Conservation (phyloP, 306 rosid species). For the Quercus wislizeni region DNA sequence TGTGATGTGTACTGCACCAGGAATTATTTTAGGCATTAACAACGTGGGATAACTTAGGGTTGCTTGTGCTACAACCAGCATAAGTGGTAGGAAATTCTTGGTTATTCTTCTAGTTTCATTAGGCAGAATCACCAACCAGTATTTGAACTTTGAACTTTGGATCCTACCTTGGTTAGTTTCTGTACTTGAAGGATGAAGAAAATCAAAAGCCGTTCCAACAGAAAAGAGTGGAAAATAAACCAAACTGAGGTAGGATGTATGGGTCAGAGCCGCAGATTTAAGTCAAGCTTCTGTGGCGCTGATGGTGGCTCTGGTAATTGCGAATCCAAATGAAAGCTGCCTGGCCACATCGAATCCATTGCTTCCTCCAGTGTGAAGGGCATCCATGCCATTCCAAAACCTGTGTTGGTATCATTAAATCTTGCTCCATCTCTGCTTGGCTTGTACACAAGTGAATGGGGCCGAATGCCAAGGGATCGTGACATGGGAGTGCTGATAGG, state of each 20-base stretch:
- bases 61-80: slow-evolving; percentile 12
- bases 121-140: slow-evolving; percentile 29
- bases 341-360: slow-evolving; percentile 73
- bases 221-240: slow-evolving; percentile 10
- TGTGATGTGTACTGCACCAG: slow-evolving; percentile 22
- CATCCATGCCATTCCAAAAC: slow-evolving; percentile 41
- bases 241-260: slow-evolving; percentile 12
- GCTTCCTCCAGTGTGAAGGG: slow-evolving; percentile 53
- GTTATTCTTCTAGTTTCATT: slow-evolving; percentile 20
- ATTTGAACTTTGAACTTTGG: slow-evolving; percentile 22
- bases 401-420: slow-evolving; percentile 53
- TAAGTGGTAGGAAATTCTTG: slow-evolving; percentile 18
- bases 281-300: slow-evolving; percentile 60
- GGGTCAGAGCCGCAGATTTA: slow-evolving; percentile 74
- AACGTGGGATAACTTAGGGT: slow-evolving; percentile 18
- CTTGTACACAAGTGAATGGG: slow-evolving; percentile 79
- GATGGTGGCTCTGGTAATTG: slow-evolving; percentile 39
- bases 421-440: slow-evolving; percentile 57
- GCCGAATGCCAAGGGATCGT: slow-evolving; percentile 70
- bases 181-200: slow-evolving; percentile 23
- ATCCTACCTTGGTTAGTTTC: slow-evolving; percentile 42
- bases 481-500: slow-evolving; percentile 38
- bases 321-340: slow-evolving; percentile 71
- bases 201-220: slow-evolving; percentile 12
- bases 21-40: slow-evolving; percentile 37